A percentile compares a stretch with the other conserved stretches of the same genome.
Conservation (phyloP, 106 monocot genomes). For the Phalaenopsis aphrodite region DNA sequence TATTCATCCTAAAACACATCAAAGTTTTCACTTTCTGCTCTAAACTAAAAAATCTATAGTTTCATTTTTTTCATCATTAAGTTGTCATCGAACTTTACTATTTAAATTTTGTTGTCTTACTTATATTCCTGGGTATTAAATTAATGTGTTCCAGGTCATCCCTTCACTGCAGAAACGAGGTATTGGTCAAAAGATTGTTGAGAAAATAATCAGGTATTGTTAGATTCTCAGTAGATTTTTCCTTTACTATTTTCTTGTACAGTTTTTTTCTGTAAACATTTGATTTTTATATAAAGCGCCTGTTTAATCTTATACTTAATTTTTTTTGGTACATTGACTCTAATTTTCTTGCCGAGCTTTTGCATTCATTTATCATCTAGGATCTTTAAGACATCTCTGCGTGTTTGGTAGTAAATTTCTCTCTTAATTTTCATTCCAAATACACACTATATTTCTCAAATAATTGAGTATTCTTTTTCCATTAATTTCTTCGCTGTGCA, state of each 20-base stretch:
- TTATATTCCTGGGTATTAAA: not conserved
- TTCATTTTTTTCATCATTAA: not conserved
- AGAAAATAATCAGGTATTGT: constrained; percentile 56
- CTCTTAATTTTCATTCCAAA: not conserved
- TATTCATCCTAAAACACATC: not conserved
- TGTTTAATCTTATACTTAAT: not conserved
- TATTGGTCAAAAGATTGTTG: constrained; percentile 70
- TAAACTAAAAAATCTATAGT: not conserved
- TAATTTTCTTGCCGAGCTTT: not conserved
- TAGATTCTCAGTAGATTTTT: not conserved
- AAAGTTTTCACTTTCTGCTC: not conserved
- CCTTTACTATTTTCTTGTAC: not conserved
- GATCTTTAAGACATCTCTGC: not conserved
- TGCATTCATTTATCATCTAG: not conserved
- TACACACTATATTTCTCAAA: not conserved
- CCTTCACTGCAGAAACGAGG: constrained; percentile 56
- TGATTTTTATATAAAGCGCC: not conserved
- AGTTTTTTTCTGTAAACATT: not conserved
- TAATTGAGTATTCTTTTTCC: not conserved
- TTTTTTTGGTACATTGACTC: not conserved
- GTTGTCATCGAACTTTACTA: not conserved
- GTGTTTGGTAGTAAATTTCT: not conserved
- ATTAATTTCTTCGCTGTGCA: not conserved
- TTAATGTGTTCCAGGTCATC: constrained; percentile 54
- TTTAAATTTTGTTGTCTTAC: not conserved